Conservation (phyloP, 2,329 filamentous ascomycete genomes). For the Fusarium robinianum region DNA sequence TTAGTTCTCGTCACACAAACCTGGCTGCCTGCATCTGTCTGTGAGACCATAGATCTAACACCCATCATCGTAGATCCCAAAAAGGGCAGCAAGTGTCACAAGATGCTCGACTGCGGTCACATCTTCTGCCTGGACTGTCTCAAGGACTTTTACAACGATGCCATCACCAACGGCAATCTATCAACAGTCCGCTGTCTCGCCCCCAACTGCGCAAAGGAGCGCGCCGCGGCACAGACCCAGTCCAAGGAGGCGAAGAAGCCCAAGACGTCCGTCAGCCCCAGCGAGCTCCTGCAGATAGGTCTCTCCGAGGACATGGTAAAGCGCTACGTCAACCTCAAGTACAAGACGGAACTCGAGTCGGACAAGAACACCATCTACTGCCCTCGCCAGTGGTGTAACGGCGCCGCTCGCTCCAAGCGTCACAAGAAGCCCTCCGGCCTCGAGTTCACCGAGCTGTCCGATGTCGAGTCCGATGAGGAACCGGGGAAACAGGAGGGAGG, state of each 20-base stretch:
- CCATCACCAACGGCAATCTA: conserved; percentile 84
- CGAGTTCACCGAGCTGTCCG: conserved; percentile 61
- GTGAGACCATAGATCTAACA: no score
- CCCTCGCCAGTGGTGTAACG: conserved; percentile 89
- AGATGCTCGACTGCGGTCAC: conserved; percentile 81
- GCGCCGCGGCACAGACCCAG: conserved; percentile 42
- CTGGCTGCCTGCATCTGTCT: background rate
- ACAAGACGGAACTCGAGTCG: conserved; percentile 89
- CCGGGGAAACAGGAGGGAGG: conserved; percentile 44
- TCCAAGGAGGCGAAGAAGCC: conserved; percentile 53
- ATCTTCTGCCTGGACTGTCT: conserved; percentile 91
- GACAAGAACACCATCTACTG: conserved; percentile 94
- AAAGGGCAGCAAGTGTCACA: conserved; percentile 81
- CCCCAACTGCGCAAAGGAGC: conserved; percentile 75
- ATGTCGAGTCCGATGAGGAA: conserved; percentile 56
- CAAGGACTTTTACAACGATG: conserved; percentile 85
- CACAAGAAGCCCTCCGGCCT: conserved; percentile 73
- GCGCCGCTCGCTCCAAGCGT: conserved; percentile 76
- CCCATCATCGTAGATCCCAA: conserved; percentile 70
- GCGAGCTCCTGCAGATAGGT: conserved; percentile 80
- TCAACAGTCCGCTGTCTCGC: conserved; percentile 77
- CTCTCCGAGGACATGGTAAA: conserved; percentile 73
- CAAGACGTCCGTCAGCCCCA: conserved; percentile 74
- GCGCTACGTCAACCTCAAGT: conserved; percentile 86
- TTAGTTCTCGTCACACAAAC: conserved; percentile 39